A percentile compares a stretch with the other conserved stretches of the same genome.
Conservation (phyloP, 768 basidiomycete genomes). For the Atractiella rhizophila region DNA sequence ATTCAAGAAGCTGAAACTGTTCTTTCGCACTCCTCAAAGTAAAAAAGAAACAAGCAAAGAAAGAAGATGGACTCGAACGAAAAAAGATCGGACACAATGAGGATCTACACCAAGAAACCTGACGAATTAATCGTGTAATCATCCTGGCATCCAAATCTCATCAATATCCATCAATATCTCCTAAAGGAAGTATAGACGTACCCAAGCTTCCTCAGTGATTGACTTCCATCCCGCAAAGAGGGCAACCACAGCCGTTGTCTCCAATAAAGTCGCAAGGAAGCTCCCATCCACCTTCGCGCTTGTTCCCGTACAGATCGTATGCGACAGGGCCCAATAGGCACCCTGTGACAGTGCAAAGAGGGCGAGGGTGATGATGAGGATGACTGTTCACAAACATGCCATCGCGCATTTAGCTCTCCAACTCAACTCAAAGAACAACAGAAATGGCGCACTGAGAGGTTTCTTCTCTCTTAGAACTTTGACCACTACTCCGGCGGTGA, state of each 20-base stretch:
- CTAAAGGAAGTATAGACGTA: no score
- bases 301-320: conserved; percentile 44
- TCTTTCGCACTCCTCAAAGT: no score
- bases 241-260: conserved; percentile 43
- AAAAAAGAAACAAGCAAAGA: no score
- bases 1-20: no score
- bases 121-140: no score
- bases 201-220: conserved; percentile 52
- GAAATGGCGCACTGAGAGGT: conserved; percentile 32
- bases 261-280: conserved; percentile 59
- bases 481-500: conserved; percentile 62
- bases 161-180: no score
- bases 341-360: conserved; percentile 59
- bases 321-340: conserved; percentile 52
- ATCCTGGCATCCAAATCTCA: no score
- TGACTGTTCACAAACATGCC: conserved; percentile 23
- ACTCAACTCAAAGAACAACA: neutral
- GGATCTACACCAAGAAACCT: no score
- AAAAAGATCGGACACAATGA: no score
- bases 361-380: conserved; percentile 41
- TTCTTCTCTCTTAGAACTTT: conserved; percentile 46
- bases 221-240: conserved; percentile 57
- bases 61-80: no score
- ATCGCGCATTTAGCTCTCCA: no score
- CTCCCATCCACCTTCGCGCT: conserved; percentile 51